These are phyloP conservation scores for Cafeteria roenbergensis DNA, from an alignment of 108 stramenopile genomes.

Conservation along the genomic window DNA sequence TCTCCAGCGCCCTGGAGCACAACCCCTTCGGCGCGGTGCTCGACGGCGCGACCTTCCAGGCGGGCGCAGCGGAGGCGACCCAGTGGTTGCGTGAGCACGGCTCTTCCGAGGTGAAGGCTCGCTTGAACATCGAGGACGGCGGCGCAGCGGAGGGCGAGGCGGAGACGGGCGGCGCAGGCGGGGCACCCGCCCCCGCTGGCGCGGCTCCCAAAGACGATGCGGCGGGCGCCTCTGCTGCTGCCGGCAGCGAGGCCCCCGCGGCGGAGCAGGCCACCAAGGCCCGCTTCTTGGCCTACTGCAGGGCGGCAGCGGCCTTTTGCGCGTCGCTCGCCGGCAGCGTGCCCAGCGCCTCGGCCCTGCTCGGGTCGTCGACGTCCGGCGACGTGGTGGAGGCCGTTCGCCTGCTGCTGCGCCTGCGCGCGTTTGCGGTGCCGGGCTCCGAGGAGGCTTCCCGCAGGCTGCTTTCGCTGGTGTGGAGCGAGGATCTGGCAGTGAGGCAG, in stretches of 20 bases:
- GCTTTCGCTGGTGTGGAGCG: neutral
- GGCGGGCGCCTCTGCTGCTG: neutral
- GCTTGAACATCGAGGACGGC: neutral
- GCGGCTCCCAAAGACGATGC: neutral
- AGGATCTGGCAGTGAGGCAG: neutral
- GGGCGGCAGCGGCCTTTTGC: neutral
- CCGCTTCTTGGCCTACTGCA: neutral
- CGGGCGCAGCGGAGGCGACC: neutral
- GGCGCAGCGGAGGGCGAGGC: neutral
- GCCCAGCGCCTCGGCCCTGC: neutral
- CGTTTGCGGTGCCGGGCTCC: neutral
- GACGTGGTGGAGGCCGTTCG: neutral
- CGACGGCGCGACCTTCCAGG: constrained; percentile 60
- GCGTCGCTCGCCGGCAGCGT: neutral
- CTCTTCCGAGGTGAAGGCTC: neutral
- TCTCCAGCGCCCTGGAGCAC: constrained; percentile 64
- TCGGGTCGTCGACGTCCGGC: neutral
- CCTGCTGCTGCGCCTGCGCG: neutral
- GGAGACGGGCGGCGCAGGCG: neutral
- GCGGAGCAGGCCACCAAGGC: neutral
- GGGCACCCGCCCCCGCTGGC: neutral
- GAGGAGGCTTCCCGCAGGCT: neutral
- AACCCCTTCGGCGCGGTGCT: constrained; percentile 81
- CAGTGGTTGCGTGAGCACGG: neutral
- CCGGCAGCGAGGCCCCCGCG: neutral